These are phyloP conservation scores for Mesembryanthemum crystallinum DNA, from an alignment of 148 eudicot species.

Conservation along the genomic window DNA sequence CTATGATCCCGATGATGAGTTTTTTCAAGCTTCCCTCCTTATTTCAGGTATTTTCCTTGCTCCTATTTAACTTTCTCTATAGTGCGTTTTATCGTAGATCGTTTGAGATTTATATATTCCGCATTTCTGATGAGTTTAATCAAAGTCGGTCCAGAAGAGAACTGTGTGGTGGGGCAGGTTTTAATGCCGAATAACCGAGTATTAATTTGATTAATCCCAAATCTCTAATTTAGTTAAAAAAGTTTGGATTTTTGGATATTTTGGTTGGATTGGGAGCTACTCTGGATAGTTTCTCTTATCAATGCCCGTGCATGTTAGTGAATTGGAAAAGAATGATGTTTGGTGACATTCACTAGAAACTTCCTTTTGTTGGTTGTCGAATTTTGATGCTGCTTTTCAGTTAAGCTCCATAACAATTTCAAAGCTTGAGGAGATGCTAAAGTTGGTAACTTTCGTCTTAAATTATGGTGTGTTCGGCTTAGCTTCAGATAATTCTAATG, in stretches of 20 bases:
- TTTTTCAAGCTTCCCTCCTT: slow-evolving; percentile 54
- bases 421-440: neutral
- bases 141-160: neutral
- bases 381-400: neutral
- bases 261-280: neutral
- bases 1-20: slow-evolving; percentile 41
- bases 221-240: too few relatives aligned
- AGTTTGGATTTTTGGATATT: neutral
- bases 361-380: neutral
- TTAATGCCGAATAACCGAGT: too few relatives aligned
- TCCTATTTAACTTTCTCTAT: neutral
- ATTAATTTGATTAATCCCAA: too few relatives aligned
- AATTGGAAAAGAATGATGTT: neutral
- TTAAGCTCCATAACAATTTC: neutral
- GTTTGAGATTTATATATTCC: neutral
- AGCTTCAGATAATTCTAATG: too few relatives aligned
- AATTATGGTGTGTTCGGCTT: too few relatives aligned
- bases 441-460: neutral
- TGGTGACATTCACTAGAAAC: neutral
- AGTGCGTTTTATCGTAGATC: neutral
- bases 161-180: too few relatives aligned
- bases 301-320: neutral
- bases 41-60: slow-evolving; percentile 46
- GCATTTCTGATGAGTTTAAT: neutral
- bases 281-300: neutral